phyloP scores from a whole-genome alignment of 495 filamentous ascomycete genomes.

The Penicillium lagena region DNA sequence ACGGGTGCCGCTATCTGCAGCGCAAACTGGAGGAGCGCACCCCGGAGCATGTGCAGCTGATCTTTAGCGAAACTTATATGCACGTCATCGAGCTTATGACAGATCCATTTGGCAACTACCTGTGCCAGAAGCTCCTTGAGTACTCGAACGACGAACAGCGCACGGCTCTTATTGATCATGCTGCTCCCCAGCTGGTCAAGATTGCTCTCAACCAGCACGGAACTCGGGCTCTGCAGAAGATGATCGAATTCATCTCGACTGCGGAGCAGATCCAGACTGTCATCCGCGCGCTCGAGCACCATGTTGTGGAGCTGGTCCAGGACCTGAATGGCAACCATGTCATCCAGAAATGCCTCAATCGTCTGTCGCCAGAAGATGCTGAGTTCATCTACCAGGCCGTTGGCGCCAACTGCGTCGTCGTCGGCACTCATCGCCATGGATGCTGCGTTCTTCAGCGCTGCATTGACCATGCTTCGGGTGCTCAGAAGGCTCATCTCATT shows the following conservation, averaged over 20 bases:
- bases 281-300: slow-evolving; percentile 65
- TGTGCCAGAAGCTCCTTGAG: slow-evolving; percentile 95
- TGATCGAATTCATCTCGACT: slow-evolving; percentile 94
- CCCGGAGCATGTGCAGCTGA: slow-evolving; percentile 77
- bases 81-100: slow-evolving; percentile 97
- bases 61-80: slow-evolving; percentile 84
- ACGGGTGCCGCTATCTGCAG: slow-evolving; percentile 92
- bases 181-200: slow-evolving; percentile 72
- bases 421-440: slow-evolving; percentile 95
- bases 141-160: slow-evolving; percentile 90
- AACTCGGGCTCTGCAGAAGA: slow-evolving; percentile 93
- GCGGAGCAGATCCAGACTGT: slow-evolving; percentile 72
- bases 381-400: slow-evolving; percentile 97
- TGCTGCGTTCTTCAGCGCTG: slow-evolving; percentile 98
- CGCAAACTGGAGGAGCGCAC: slow-evolving; percentile 92
- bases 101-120: slow-evolving; percentile 98
- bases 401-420: slow-evolving; percentile 73
- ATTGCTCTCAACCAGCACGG: slow-evolving; percentile 97
- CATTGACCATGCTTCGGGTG: slow-evolving; percentile 90
- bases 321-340: slow-evolving; percentile 98
- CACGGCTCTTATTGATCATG: slow-evolving; percentile 84
- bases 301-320: slow-evolving; percentile 89
- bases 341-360: slow-evolving; percentile 98
- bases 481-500: slow-evolving; percentile 83
- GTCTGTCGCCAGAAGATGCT: slow-evolving; percentile 70